Evolutionary conservation across 768 basidiomycete genomes (phyloP).

Genomic region (Hirschioporus abietinus): DNA sequence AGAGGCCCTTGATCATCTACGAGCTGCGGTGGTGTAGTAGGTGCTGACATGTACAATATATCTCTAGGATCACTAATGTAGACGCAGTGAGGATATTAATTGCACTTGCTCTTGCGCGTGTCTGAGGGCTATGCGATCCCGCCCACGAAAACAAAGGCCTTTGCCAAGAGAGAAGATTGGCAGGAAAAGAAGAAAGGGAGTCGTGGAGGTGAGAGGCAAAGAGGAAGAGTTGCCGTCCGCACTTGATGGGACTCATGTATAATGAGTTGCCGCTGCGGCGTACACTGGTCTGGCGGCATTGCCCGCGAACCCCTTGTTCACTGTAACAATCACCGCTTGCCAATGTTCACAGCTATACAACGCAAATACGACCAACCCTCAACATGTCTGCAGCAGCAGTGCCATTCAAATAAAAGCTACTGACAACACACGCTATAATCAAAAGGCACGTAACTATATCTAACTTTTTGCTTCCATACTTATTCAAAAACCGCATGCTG

Average conservation of each 20-base stretch:
- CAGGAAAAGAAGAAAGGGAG: not conserved
- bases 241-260: not conserved
- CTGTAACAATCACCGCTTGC: not conserved
- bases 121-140: too few species aligned
- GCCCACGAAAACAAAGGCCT: too few species aligned
- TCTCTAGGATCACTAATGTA: too few species aligned
- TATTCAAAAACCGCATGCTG: too few species aligned
- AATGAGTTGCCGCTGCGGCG: too few species aligned
- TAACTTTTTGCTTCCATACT: too few species aligned
- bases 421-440: too few species aligned
- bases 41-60: not conserved
- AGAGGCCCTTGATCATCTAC: conserved; percentile 92
- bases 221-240: not conserved
- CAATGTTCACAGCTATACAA: not conserved
- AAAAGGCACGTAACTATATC: too few species aligned
- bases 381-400: not conserved
- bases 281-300: not conserved
- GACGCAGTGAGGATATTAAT: conserved; percentile 28
- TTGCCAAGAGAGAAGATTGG: not conserved
- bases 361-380: not conserved
- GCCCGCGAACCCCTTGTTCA: not conserved
- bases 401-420: too few species aligned
- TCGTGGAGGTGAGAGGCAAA: not conserved
- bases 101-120: too few species aligned
- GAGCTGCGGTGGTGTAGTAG: not conserved